phyloP scores from a whole-genome alignment of 1,284 basidiomycete species.

The Lentinula novae-zelandiae region DNA sequence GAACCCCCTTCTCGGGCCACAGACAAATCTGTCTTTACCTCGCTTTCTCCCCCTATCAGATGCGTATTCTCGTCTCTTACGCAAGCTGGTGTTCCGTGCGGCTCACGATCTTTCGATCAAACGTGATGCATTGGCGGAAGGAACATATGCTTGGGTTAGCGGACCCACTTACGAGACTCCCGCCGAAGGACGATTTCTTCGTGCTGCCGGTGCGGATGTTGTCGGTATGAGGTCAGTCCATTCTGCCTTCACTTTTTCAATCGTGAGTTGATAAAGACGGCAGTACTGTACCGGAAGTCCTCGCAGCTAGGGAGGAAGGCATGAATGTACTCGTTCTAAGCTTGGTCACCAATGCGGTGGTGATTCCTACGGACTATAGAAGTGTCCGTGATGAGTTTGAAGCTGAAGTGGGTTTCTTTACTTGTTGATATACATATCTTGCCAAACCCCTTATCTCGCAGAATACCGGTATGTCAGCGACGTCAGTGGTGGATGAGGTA shows the following conservation, averaged over 20 bases:
- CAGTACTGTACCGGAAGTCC: conserved; percentile 83
- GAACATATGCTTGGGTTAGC: conserved; percentile 82
- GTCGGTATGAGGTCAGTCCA: conserved; percentile 66
- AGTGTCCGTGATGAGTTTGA: conserved; percentile 72
- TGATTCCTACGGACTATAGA: conserved; percentile 65
- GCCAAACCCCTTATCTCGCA: conserved; percentile 23
- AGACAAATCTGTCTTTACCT: conserved; percentile 46
- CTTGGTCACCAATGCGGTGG: conserved; percentile 80
- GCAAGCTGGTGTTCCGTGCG: conserved; percentile 42
- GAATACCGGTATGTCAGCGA: conserved; percentile 56
- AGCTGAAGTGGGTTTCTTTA: conserved; percentile 54
- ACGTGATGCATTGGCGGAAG: conserved; percentile 56
- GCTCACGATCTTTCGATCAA: conserved; percentile 8
- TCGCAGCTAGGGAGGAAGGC: conserved; percentile 73
- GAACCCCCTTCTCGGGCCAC: conserved; percentile 76
- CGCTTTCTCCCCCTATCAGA: conserved; percentile 80
- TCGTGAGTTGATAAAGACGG: neutral
- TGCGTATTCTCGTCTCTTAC: conserved; percentile 71
- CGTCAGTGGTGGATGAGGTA: conserved; percentile 38
- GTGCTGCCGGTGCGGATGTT: conserved; percentile 73
- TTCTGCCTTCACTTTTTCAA: neutral
- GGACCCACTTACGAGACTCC: conserved; percentile 85
- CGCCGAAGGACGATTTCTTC: conserved; percentile 73
- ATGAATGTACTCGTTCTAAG: conserved; percentile 74
- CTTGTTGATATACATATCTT: neutral